Evolutionary conservation across 2,329 filamentous ascomycete species (phyloP).

Genomic region (Colletotrichum sp.): DNA sequence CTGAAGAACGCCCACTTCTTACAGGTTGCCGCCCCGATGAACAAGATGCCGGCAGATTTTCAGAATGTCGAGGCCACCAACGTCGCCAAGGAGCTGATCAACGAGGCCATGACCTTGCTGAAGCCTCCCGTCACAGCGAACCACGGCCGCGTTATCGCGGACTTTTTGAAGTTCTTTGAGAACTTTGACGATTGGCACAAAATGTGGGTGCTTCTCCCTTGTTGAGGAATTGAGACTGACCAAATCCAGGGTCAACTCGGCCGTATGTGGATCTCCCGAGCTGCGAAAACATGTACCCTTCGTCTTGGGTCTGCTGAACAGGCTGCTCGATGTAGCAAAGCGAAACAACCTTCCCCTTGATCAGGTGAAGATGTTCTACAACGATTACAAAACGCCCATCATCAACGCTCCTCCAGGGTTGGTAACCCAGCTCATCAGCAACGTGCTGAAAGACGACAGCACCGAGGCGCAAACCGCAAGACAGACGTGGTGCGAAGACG

Average conservation of each 20-base stretch:
- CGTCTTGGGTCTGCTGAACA: constrained; percentile 3
- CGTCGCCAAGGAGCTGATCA: background rate
- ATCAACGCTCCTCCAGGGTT: background rate
- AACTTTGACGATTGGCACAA: background rate
- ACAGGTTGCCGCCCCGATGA: background rate
- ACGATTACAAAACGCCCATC: background rate
- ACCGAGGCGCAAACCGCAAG: constrained; percentile 6
- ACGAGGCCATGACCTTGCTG: background rate
- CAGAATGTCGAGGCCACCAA: background rate
- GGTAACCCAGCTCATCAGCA: background rate
- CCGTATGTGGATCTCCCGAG: background rate
- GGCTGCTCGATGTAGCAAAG: constrained; percentile 1
- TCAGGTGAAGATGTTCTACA: background rate
- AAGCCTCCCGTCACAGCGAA: background rate
- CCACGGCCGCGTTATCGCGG: constrained; percentile 2
- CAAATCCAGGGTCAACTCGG: background rate
- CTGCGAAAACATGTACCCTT: background rate
- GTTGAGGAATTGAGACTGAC: background rate
- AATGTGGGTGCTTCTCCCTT: background rate
- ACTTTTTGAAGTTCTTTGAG: background rate
- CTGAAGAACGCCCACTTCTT: background rate
- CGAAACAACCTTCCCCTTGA: background rate
- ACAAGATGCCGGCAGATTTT: background rate
- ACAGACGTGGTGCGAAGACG: background rate
- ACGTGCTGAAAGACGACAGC: background rate